phyloP scores from a whole-genome alignment of 192 early-diverging fungal species.

The Entomortierella chlamydospora region DNA sequence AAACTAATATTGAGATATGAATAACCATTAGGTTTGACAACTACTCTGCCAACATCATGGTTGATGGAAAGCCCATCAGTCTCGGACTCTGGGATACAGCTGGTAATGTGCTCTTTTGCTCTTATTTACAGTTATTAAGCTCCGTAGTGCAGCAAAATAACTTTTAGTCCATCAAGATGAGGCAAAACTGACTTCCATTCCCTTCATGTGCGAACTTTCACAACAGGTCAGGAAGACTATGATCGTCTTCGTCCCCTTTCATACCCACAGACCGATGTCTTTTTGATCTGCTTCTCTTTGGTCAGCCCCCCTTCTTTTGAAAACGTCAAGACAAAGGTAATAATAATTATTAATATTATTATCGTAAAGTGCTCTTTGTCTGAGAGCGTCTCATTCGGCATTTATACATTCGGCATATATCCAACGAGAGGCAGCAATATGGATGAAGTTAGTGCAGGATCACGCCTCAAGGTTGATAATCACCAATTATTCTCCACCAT shows the following conservation, averaged over 20 bases:
- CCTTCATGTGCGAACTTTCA: background rate
- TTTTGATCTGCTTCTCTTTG: constrained; percentile 97
- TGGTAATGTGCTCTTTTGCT: constrained; percentile 56
- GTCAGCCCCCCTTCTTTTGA: constrained; percentile 97
- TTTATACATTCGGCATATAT: background rate
- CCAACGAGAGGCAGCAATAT: too few relatives aligned
- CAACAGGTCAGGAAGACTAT: constrained; percentile 89
- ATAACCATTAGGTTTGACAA: constrained; percentile 86
- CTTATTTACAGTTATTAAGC: background rate
- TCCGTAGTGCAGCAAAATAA: background rate
- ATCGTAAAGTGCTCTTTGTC: background rate
- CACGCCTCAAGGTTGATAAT: too few relatives aligned
- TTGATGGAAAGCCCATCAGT: constrained; percentile 98
- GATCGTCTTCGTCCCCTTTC: constrained; percentile 97
- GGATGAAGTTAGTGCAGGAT: too few relatives aligned
- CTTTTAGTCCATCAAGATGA: background rate
- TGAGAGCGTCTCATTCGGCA: background rate
- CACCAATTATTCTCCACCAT: too few relatives aligned
- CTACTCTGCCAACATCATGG: constrained; percentile 99
- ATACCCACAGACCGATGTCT: constrained; percentile 99
- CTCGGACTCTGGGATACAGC: constrained; percentile 99
- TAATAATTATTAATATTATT: background rate
- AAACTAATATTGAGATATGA: background rate
- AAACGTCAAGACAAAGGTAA: constrained; percentile 95
- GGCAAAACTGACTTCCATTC: background rate